A percentile compares a stretch with the other conserved stretches of the same genome.
These are phyloP conservation scores for Lasiosphaeria miniovina DNA, from an alignment of 495 filamentous ascomycete genomes.

Conservation along the genomic window DNA sequence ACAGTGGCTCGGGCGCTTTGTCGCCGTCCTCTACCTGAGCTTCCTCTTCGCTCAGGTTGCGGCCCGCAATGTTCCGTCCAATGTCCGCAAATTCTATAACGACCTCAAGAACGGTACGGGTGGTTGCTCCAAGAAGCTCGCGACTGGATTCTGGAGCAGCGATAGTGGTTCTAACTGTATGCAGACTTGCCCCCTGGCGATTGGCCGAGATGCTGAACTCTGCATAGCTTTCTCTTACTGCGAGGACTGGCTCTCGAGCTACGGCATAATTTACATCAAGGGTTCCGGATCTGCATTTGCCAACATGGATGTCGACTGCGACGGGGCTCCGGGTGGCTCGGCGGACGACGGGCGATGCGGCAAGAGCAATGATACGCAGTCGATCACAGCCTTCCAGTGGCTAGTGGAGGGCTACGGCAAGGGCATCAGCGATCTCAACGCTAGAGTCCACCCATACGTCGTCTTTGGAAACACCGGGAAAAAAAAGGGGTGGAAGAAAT, in stretches of 20 bases:
- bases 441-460: constrained; percentile 64
- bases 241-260: constrained; percentile 31
- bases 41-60: neutral
- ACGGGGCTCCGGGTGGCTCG: constrained; percentile 47
- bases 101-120: constrained; percentile 29
- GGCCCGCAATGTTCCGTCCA: constrained; percentile 31
- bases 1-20: no score
- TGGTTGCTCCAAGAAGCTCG: constrained; percentile 31
- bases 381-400: constrained; percentile 53
- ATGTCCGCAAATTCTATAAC: constrained; percentile 36
- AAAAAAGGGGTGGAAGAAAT: constrained; percentile 38
- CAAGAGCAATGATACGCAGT: constrained; percentile 47
- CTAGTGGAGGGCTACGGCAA: constrained; percentile 34
- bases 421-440: constrained; percentile 55
- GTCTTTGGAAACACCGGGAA: constrained; percentile 59
- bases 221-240: constrained; percentile 39
- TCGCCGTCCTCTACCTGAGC: neutral
- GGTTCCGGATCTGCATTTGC: constrained; percentile 31
- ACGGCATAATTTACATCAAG: constrained; percentile 36
- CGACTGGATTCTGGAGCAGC: constrained; percentile 36
- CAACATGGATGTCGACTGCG: constrained; percentile 69
- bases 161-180: constrained; percentile 33
- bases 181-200: neutral
- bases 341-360: constrained; percentile 48
- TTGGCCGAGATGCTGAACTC: neutral